Conservation (phyloP, 768 basidiomycete genomes). For the Trametes punicea region DNA sequence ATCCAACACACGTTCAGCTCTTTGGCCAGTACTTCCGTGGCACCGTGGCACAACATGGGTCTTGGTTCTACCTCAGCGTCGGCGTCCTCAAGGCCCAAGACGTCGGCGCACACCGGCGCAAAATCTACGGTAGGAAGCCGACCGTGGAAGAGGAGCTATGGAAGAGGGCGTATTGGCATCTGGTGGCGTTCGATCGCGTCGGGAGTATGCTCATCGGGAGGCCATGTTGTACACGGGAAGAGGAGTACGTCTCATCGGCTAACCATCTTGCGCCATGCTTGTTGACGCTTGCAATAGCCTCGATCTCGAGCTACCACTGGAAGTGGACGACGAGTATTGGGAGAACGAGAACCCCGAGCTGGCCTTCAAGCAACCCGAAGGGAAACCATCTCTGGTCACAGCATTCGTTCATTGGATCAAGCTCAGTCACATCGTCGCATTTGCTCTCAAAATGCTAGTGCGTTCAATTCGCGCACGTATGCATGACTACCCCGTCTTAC, state of each 20-base stretch:
- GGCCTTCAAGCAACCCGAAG: conserved; percentile 46
- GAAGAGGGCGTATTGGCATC: conserved; percentile 52
- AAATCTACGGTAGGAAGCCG: conserved; percentile 30
- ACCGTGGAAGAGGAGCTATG: conserved; percentile 46
- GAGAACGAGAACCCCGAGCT: conserved; percentile 36
- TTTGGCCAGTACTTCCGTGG: conserved; percentile 46
- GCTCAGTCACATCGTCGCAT: conserved; percentile 44
- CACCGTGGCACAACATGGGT: conserved; percentile 38
- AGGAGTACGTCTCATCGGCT: conserved; percentile 49
- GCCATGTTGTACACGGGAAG: conserved; percentile 54
- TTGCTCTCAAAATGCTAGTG: conserved; percentile 43
- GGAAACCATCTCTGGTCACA: conserved; percentile 37
- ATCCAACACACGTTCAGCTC: conserved; percentile 34
- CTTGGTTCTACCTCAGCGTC: conserved; percentile 44
- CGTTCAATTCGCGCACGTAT: conserved; percentile 14
- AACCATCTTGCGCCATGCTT: conserved; percentile 16
- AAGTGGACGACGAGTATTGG: conserved; percentile 60
- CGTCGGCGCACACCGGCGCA: conserved; percentile 46
- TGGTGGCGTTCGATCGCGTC: conserved; percentile 58
- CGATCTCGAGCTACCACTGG: conserved; percentile 60
- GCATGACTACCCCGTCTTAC: neutral
- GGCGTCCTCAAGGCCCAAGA: conserved; percentile 55
- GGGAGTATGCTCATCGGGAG: conserved; percentile 53
- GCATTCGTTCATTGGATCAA: conserved; percentile 43
- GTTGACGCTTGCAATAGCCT: conserved; percentile 39